Evolutionary conservation across 2,329 filamentous ascomycete genomes (phyloP).

Genomic region (Lachnum nothofagi): DNA sequence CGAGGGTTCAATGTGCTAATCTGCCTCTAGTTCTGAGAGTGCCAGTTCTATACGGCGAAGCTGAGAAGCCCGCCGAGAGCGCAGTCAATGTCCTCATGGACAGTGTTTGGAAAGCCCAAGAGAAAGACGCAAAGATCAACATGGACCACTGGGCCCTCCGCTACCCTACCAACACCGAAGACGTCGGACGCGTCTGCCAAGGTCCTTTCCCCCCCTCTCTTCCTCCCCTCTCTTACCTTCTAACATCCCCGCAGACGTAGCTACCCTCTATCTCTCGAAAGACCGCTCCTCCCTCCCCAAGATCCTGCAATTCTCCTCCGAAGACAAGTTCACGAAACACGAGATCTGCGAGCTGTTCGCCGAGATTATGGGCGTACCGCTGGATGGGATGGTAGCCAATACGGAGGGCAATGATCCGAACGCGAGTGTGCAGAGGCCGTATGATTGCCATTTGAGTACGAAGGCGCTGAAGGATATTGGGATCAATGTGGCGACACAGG

Average conservation of each 20-base stretch:
- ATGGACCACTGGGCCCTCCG: slow-evolving; percentile 85
- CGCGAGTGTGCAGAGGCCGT: slow-evolving; percentile 70
- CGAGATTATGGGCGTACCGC: slow-evolving; percentile 70
- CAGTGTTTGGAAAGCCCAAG: slow-evolving; percentile 67
- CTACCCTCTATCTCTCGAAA: too few species aligned
- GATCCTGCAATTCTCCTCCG: slow-evolving; percentile 79
- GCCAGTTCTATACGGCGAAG: slow-evolving; percentile 78
- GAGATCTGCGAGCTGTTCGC: slow-evolving; percentile 76
- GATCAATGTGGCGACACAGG: slow-evolving; percentile 67
- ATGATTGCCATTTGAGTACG: slow-evolving; percentile 83
- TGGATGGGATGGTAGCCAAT: slow-evolving; percentile 63
- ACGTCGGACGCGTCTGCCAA: slow-evolving; percentile 72
- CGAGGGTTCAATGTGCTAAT: too few species aligned
- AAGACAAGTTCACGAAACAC: slow-evolving; percentile 84
- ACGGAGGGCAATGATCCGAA: slow-evolving; percentile 67
- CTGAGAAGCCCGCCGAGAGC: slow-evolving; percentile 66
- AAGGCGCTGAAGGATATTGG: slow-evolving; percentile 65
- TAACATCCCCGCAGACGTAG: slow-evolving; percentile 51
- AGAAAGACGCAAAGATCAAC: slow-evolving; percentile 54
- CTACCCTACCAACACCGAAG: slow-evolving; percentile 85
- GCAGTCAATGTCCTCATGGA: slow-evolving; percentile 80
- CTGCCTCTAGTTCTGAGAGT: slow-evolving; percentile 78
- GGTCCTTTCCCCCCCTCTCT: slow-evolving; percentile 41
- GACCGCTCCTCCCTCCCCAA: slow-evolving; percentile 63
- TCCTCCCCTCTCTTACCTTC: slow-evolving; percentile 2